Evolutionary conservation across 495 filamentous ascomycete genomes (phyloP), one percentile per base, ranked within the genome.

Genomic region (Penicillium dipodomyicola): DNA sequence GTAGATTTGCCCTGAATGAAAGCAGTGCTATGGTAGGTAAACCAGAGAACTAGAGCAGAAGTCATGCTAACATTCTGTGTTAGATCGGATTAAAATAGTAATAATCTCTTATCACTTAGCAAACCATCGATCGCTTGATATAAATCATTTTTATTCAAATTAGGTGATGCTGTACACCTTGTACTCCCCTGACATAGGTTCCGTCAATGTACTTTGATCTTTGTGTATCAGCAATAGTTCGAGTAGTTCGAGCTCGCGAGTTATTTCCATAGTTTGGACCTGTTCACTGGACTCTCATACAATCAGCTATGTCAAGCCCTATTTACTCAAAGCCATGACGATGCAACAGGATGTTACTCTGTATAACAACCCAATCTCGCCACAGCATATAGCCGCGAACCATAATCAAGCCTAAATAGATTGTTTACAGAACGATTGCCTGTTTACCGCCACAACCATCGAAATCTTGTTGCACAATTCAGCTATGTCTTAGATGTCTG

Each of bases 331-430:
- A 42, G 25, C 25, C 25, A 32, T 35, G 2, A 20, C 12, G 25
- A 43, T 52, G 37, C 17, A 43, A 30, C 39, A 3, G 37, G 39
- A 43, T 52, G 27, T 33, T 30, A 42, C 37, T 33, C 39, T 52
- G 50, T 33, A 40, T 52, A 43, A 43, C 39, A 43, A 30, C 27
- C 17, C 39, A 32, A 42, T 32, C 50, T 52, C 33, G 23, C 2
- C 14, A 27, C 5, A 52, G n/a, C 50, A 52, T 44, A 52, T 22
- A 32, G 39, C 27, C 50, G 27, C 39, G 27, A 43, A 25, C 39
- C 50, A n/a, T 15, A 12, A 33, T 17, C n/a, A 52, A 33, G n/a
- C 12, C 17, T 32, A 22, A 32, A 20, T 23, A 4, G 4, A 9
- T 48, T 15, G 27, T 29, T 33, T 32, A 17, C 20, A 14, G 14